Conservation (phyloP, 495 filamentous ascomycete genomes). For the Trichocladium uniseriatum region DNA sequence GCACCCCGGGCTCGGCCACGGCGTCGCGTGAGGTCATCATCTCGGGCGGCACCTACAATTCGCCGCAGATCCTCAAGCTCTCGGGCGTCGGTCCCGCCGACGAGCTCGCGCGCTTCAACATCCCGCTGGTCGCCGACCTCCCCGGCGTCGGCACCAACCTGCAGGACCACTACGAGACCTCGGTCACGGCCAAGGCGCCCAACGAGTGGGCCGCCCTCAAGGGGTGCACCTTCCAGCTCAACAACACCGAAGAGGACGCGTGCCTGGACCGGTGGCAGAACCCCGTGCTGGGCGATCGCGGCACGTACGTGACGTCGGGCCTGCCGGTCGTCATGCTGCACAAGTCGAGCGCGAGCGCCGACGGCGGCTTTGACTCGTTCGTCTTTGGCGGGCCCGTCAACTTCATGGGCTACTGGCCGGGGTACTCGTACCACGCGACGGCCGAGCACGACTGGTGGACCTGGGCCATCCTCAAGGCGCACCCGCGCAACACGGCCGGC, state of each 20-base stretch:
- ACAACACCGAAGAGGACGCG: conserved; percentile 34
- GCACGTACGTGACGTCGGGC: conserved; percentile 43
- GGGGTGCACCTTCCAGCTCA: conserved; percentile 40
- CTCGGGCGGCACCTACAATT: conserved; percentile 51
- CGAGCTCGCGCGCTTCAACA: conserved; percentile 39
- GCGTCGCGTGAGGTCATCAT: conserved; percentile 56
- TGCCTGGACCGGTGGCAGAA: conserved; percentile 42
- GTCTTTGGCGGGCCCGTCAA: conserved; percentile 44
- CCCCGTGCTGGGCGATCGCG: conserved; percentile 29
- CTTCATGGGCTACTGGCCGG: conserved; percentile 46
- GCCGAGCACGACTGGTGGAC: conserved; percentile 32
- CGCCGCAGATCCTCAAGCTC: conserved; percentile 55
- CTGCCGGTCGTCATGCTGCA: conserved; percentile 39
- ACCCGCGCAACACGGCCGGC: conserved; percentile 43
- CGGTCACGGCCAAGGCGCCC: conserved; percentile 38
- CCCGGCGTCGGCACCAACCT: conserved; percentile 59
- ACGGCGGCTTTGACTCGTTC: conserved; percentile 40
- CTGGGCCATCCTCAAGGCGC: conserved; percentile 46
- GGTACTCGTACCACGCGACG: conserved; percentile 25
- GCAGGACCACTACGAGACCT: conserved; percentile 53
- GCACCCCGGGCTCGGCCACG: conserved; percentile 35
- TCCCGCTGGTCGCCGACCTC: conserved; percentile 44
- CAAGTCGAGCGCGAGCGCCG: conserved; percentile 32
- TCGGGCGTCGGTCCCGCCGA: conserved; percentile 49
- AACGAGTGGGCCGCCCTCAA: conserved; percentile 33